Evolutionary conservation across 176 grass and related monocot species (phyloP).

Genomic region (Oryza nivara): DNA sequence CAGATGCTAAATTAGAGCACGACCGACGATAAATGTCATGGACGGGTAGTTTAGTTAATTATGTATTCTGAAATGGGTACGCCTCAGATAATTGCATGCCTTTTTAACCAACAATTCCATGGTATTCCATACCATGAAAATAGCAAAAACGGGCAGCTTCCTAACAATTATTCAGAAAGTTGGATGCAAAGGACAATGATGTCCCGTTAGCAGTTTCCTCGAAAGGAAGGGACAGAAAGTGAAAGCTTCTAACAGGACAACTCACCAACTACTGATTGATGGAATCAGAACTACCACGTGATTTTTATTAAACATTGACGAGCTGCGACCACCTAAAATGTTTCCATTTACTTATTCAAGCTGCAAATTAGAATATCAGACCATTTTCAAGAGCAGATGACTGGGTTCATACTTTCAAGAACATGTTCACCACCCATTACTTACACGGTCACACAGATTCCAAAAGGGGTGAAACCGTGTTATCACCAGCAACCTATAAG

Average conservation of each 20-base stretch:
- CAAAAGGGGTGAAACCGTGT: constrained; percentile 15
- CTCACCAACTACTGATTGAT: background rate
- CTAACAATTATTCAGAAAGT: background rate
- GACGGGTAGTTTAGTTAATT: background rate
- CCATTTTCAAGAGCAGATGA: background rate
- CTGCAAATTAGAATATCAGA: constrained; percentile 20
- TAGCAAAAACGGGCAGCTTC: constrained; percentile 20
- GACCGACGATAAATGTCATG: background rate
- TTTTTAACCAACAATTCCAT: constrained; percentile 3
- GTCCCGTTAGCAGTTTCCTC: background rate
- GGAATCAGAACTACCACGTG: constrained; percentile 6
- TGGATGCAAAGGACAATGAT: constrained; percentile 21
- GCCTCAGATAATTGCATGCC: background rate
- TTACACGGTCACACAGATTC: background rate
- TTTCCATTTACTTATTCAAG: constrained; percentile 8
- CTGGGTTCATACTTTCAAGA: constrained; percentile 22
- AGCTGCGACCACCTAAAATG: constrained; percentile 17
- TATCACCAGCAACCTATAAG: constrained; percentile 19
- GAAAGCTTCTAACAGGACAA: constrained; percentile 19
- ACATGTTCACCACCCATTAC: constrained; percentile 18
- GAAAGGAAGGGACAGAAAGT: constrained; percentile 42
- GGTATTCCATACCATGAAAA: background rate
- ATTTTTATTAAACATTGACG: background rate
- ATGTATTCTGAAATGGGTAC: background rate
- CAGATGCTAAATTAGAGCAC: background rate